These are phyloP conservation scores for Lactarius hengduanensis DNA, from an alignment of 768 basidiomycete species.

Conservation along the genomic window DNA sequence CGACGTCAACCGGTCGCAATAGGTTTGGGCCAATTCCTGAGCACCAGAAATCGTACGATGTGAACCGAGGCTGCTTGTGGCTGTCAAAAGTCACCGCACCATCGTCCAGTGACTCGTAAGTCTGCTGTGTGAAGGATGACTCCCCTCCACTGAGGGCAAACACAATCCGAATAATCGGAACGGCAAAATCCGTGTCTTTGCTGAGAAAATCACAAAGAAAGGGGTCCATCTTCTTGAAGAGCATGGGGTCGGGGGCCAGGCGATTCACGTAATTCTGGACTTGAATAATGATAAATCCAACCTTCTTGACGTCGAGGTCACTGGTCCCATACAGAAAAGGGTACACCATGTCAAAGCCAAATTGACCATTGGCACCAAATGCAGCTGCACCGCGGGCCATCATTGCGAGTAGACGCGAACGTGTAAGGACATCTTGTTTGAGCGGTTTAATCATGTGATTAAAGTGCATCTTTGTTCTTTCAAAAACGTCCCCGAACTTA, in stretches of 20 bases:
- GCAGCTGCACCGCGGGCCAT: background rate
- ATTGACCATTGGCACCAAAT: background rate
- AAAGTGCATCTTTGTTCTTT: background rate
- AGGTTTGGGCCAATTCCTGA: background rate
- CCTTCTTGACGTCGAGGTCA: background rate
- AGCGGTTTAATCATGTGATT: background rate
- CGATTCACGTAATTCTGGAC: background rate
- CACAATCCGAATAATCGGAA: background rate
- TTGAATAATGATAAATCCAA: background rate
- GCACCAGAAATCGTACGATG: background rate
- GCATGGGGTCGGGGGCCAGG: fast-evolving
- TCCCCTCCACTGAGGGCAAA: background rate
- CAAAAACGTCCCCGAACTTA: background rate
- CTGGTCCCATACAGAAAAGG: background rate
- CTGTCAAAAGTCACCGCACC: background rate
- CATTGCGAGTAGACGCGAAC: background rate
- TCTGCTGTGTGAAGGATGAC: background rate
- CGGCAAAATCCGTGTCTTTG: background rate
- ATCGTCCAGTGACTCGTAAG: background rate
- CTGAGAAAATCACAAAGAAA: background rate
- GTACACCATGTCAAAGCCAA: background rate
- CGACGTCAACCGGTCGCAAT: background rate
- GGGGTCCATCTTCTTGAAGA: background rate
- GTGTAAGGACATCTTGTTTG: background rate
- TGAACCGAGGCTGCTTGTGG: background rate